Conservation (phyloP, 257 asterid species). For the Solanum tacnaense region DNA sequence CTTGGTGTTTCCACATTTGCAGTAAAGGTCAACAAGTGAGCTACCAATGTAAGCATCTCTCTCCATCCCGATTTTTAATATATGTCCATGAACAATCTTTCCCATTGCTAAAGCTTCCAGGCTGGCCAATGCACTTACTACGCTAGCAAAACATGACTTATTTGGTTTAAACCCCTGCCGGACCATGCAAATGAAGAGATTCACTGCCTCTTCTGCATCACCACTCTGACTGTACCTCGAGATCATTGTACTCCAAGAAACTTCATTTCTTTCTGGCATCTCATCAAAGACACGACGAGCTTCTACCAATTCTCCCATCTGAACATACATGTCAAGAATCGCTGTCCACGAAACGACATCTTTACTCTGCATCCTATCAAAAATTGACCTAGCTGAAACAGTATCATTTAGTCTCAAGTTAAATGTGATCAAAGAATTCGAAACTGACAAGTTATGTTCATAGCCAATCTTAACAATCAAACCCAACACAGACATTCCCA, state of each 20-base stretch:
- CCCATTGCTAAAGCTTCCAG: conserved; percentile 46
- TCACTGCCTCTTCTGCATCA: conserved; percentile 46
- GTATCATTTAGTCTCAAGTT: conserved; percentile 33
- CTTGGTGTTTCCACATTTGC: conserved; percentile 52
- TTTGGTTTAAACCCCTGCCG: conserved; percentile 33
- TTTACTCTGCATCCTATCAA: conserved; percentile 41
- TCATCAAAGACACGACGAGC: conserved; percentile 54
- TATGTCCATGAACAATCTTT: conserved; percentile 44
- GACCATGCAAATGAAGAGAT: conserved; percentile 47
- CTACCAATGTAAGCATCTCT: conserved; percentile 37
- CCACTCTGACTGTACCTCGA: conserved; percentile 73
- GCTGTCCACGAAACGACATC: conserved; percentile 85
- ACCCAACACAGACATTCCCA: conserved; percentile 50
- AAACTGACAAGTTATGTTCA: conserved; percentile 37
- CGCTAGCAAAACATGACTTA: conserved; percentile 58
- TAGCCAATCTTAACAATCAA: conserved; percentile 48
- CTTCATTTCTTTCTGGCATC: conserved; percentile 69
- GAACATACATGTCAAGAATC: conserved; percentile 43
- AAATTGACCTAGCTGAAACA: conserved; percentile 39
- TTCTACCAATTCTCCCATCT: conserved; percentile 41
- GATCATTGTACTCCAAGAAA: conserved; percentile 76
- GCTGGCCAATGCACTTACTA: conserved; percentile 46
- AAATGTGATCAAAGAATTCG: conserved; percentile 54
- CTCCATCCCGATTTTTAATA: conserved; percentile 43
- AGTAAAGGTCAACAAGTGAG: conserved; percentile 56